Conservation (phyloP, 352 stramenopile genomes). For the Pythium myriotylum region DNA sequence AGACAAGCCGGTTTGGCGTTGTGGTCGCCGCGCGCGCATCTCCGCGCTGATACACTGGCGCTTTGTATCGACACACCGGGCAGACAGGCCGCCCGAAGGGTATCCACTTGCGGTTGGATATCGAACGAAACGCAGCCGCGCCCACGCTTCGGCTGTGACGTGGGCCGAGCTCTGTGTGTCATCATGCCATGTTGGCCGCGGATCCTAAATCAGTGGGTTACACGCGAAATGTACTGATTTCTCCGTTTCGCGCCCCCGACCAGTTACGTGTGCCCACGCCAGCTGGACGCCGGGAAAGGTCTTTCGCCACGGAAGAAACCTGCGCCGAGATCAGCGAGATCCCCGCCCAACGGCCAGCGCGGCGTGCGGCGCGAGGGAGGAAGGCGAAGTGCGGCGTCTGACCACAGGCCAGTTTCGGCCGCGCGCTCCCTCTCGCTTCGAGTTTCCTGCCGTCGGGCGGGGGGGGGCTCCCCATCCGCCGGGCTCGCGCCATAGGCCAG, state of each 20-base stretch:
- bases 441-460: too few species aligned
- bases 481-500: too few species aligned
- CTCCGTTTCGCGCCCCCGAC: neutral
- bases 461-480: too few species aligned
- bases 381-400: too few species aligned
- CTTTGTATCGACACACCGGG: conserved; percentile 17
- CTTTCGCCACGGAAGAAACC: too few species aligned
- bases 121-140: conserved; percentile 21
- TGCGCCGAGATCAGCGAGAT: too few species aligned
- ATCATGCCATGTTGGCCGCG: neutral
- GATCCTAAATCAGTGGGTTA: conserved; percentile 6
- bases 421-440: too few species aligned
- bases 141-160: neutral
- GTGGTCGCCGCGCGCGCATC: too few species aligned
- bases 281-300: neutral
- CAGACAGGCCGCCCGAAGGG: neutral
- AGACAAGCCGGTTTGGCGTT: conserved; percentile 16
- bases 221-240: neutral
- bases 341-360: too few species aligned
- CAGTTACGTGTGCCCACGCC: neutral
- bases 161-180: neutral
- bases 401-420: too few species aligned
- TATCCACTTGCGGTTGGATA: conserved; percentile 2
- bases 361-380: too few species aligned
- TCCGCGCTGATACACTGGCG: neutral